Percentiles rank a stretch among this genome's conserved stretches.
These are phyloP conservation scores for cucumber (Cucumis sativus) DNA, from an alignment of 306 rosid genomes.

Conservation along the genomic window DNA sequence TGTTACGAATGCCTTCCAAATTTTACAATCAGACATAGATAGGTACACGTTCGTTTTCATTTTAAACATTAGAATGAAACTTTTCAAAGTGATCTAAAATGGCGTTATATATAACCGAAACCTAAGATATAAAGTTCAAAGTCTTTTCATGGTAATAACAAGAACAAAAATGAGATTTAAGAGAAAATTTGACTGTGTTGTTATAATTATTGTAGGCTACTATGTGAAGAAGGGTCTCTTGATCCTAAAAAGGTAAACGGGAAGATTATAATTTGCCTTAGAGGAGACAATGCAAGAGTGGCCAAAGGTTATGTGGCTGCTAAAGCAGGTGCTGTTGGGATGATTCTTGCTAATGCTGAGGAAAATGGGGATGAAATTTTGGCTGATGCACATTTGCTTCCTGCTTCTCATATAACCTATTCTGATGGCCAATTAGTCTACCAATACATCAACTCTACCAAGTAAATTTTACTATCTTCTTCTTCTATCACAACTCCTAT, in stretches of 20 bases:
- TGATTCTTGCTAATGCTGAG: not conserved
- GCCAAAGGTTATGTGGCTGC: not conserved
- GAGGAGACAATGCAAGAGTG: not conserved
- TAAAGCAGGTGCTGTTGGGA: not conserved
- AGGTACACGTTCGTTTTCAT: too few species aligned
- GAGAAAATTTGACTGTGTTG: not conserved
- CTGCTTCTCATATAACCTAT: not conserved
- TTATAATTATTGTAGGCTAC: conserved; percentile 12
- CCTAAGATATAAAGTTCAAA: too few species aligned
- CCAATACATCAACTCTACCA: not conserved
- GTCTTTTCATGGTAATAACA: too few species aligned
- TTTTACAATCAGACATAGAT: too few species aligned
- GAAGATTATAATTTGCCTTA: not conserved
- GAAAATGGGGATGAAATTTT: not conserved
- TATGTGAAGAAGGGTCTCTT: conserved; percentile 17
- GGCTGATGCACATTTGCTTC: not conserved
- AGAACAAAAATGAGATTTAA: not conserved
- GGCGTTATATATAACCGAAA: not conserved
- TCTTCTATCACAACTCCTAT: not conserved
- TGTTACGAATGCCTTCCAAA: too few species aligned
- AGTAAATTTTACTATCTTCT: not conserved
- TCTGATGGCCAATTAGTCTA: not conserved
- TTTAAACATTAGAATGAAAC: too few species aligned
- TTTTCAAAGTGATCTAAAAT: too few species aligned
- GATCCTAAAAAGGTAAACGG: not conserved